Conservation (phyloP, 108 stramenopile genomes). For the Fistulifera pelliculosa region DNA sequence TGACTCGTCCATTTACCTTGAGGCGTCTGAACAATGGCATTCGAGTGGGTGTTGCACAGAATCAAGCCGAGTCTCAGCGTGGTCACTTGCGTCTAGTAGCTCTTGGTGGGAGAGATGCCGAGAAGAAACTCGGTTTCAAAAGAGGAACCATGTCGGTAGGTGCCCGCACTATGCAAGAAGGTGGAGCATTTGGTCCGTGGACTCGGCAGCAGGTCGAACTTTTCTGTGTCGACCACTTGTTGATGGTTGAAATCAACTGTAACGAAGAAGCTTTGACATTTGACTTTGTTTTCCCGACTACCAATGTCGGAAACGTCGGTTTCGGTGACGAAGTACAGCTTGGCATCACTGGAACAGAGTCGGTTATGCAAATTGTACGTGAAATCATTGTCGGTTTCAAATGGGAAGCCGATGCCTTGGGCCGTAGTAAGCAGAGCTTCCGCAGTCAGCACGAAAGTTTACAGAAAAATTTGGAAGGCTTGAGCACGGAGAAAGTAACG, state of each 20-base stretch:
- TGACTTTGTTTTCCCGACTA: constrained; percentile 95
- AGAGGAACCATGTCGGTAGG: constrained; percentile 83
- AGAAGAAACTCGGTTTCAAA: constrained; percentile 71
- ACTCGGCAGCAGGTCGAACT: constrained; percentile 96
- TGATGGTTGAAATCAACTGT: constrained; percentile 97
- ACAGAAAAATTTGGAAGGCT: constrained; percentile 79
- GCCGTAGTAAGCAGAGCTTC: constrained; percentile 87
- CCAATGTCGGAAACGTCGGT: constrained; percentile 81
- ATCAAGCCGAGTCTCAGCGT: constrained; percentile 79
- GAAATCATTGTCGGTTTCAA: constrained; percentile 89
- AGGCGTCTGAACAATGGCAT: constrained; percentile 81
- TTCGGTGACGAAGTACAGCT: constrained; percentile 67
- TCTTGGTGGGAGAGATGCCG: constrained; percentile 90
- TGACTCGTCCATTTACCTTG: constrained; percentile 81
- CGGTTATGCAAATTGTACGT: constrained; percentile 87
- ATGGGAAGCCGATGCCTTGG: constrained; percentile 94
- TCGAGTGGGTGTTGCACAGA: constrained; percentile 71
- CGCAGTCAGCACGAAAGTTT: constrained; percentile 77
- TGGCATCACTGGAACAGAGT: constrained; percentile 91
- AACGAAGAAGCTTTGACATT: constrained; percentile 86
- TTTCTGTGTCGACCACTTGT: constrained; percentile 94
- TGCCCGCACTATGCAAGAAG: constrained; percentile 97
- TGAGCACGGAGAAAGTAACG: constrained; percentile 77
- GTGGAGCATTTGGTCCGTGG: constrained; percentile 91
- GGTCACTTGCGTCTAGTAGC: constrained; percentile 85